These are phyloP conservation scores for Salix viminalis DNA, from an alignment of 345 rosid genomes.

Conservation along the genomic window DNA sequence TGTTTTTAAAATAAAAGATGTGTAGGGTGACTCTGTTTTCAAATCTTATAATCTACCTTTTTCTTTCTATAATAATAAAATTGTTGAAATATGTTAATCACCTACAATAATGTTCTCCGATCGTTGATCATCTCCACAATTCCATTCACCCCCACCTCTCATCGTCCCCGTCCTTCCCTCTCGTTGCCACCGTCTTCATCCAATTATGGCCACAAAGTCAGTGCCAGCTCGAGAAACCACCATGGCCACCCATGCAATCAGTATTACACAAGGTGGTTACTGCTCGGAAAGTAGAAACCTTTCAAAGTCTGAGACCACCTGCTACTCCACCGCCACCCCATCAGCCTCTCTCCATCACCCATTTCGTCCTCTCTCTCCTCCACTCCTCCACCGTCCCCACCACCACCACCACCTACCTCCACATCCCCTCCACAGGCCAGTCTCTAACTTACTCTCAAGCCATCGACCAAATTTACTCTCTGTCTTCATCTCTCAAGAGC, in stretches of 20 bases:
- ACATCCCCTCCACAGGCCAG: conserved; percentile 37
- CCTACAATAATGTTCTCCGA: no score
- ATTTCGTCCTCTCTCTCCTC: conserved; percentile 48
- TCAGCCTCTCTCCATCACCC: conserved; percentile 49
- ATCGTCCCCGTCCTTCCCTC: no score
- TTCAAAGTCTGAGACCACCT: conserved; percentile 44
- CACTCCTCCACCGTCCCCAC: conserved; percentile 17
- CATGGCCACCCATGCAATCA: conserved; percentile 3
- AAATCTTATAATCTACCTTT: no score
- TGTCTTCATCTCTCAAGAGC: conserved; percentile 39
- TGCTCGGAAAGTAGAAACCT: conserved; percentile 39
- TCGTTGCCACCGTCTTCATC: no score
- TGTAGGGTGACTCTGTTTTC: no score
- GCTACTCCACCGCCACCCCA: conserved; percentile 43
- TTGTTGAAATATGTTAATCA: no score
- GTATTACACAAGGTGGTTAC: conserved; percentile 42
- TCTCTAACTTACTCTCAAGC: conserved; percentile 44
- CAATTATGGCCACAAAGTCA: no score
- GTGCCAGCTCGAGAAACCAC: no score
- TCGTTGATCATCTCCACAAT: no score
- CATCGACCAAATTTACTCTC: conserved; percentile 38
- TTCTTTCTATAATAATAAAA: no score
- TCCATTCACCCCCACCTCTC: no score
- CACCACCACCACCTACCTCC: conserved; percentile 28
- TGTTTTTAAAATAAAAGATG: no score